Percentiles rank a stretch among this genome's conserved stretches.
phyloP scores from a whole-genome alignment of 305 asterid genomes.

The Fraxinus platypoda region DNA sequence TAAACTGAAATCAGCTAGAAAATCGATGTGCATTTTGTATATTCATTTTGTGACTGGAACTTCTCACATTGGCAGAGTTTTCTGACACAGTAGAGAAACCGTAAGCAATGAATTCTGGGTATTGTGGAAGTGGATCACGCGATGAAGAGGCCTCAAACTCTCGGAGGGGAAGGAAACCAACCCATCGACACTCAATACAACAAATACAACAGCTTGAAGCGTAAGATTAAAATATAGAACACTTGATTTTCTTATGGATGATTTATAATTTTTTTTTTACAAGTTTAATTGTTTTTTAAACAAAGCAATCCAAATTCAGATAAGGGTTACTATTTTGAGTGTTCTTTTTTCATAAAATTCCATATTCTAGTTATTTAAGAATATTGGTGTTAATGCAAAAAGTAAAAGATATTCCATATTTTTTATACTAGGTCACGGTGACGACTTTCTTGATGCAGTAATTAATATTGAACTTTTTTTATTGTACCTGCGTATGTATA shows the following conservation, averaged over 20 bases:
- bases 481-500: not conserved
- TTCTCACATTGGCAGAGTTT: not conserved
- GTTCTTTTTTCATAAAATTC: not conserved
- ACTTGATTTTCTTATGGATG: not conserved
- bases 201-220: slow-evolving; percentile 65
- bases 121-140: slow-evolving; percentile 45
- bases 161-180: slow-evolving; percentile 39
- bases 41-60: not conserved
- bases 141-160: slow-evolving; percentile 40
- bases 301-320: not conserved
- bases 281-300: too few species aligned
- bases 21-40: not conserved
- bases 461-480: not conserved
- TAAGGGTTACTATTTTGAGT: not conserved
- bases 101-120: slow-evolving; percentile 32
- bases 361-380: not conserved
- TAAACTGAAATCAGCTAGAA: not conserved
- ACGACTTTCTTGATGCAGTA: not conserved
- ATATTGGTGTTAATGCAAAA: not conserved
- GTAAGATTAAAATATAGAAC: slow-evolving; percentile 28
- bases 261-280: not conserved
- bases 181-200: slow-evolving; percentile 55
- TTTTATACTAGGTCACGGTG: not conserved
- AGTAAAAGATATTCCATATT: not conserved
- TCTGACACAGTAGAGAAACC: not conserved